These are phyloP conservation scores for Aureobasidium musti DNA, from an alignment of 2,329 filamentous ascomycete genomes.

Conservation along the genomic window DNA sequence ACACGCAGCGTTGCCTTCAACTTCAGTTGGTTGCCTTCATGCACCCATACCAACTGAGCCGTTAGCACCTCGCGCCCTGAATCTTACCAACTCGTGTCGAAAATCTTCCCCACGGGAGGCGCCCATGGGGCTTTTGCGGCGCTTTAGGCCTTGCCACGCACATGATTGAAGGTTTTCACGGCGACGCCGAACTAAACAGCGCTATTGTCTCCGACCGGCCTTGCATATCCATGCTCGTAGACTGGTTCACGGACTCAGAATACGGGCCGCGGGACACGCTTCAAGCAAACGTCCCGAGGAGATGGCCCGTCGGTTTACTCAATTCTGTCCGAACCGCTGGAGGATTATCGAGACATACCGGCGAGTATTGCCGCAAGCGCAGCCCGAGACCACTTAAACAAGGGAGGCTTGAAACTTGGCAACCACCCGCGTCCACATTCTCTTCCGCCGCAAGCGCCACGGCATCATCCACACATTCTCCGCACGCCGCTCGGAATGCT, in stretches of 20 bases:
- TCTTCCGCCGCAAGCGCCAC: slow-evolving; percentile 4
- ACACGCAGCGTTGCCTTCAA: too few species aligned
- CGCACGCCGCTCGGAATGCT: slow-evolving; percentile 19
- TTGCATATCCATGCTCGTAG: neutral
- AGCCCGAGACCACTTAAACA: neutral
- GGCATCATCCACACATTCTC: slow-evolving; percentile 22
- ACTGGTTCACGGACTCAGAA: neutral
- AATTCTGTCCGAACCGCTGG: neutral
- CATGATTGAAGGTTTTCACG: neutral
- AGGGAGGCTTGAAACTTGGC: slow-evolving; percentile 15
- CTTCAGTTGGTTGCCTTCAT: too few species aligned
- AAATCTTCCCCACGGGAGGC: neutral
- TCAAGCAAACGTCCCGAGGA: slow-evolving; percentile 3
- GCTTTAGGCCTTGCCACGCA: neutral
- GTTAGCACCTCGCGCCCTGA: neutral
- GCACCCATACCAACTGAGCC: too few species aligned
- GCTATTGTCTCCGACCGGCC: neutral
- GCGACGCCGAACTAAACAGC: slow-evolving; percentile 4
- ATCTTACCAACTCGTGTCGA: neutral
- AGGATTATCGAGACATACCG: neutral
- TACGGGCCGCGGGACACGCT: neutral
- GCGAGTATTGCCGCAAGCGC: slow-evolving; percentile 9
- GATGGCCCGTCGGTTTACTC: neutral
- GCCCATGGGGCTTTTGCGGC: slow-evolving; percentile 1
- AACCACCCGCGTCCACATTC: slow-evolving; percentile 11